Conservation (phyloP, 306 rosid species). For the Rubus parviflorus region DNA sequence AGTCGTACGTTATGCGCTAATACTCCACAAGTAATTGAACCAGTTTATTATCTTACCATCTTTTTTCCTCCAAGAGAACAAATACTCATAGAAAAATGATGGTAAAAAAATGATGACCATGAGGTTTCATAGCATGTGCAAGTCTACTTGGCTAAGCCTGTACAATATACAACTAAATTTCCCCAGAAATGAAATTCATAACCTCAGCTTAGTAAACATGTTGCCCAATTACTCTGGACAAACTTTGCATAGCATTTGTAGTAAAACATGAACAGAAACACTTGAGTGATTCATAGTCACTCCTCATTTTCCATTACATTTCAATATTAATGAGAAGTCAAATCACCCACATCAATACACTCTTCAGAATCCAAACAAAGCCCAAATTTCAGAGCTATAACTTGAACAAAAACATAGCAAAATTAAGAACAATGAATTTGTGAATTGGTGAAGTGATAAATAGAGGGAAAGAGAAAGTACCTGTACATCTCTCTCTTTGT, state of each 20-base stretch:
- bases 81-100: no score
- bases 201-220: slow-evolving; percentile 1
- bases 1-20: no score
- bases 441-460: no score
- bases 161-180: not conserved
- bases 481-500: not conserved
- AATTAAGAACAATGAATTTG: not conserved
- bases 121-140: no score
- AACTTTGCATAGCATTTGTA: not conserved
- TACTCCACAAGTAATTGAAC: no score
- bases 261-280: not conserved
- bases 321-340: not conserved
- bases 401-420: not conserved
- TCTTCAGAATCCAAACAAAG: not conserved
- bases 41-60: no score
- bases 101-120: no score
- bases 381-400: not conserved
- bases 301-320: slow-evolving; percentile 11
- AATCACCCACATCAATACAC: not conserved
- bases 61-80: not conserved
- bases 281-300: not conserved
- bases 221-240: not conserved
- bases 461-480: not conserved
- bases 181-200: not conserved
- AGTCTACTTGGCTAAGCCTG: not conserved